These are phyloP conservation scores for Fallopia convolvulus DNA, from an alignment of 148 eudicot genomes.

Conservation along the genomic window DNA sequence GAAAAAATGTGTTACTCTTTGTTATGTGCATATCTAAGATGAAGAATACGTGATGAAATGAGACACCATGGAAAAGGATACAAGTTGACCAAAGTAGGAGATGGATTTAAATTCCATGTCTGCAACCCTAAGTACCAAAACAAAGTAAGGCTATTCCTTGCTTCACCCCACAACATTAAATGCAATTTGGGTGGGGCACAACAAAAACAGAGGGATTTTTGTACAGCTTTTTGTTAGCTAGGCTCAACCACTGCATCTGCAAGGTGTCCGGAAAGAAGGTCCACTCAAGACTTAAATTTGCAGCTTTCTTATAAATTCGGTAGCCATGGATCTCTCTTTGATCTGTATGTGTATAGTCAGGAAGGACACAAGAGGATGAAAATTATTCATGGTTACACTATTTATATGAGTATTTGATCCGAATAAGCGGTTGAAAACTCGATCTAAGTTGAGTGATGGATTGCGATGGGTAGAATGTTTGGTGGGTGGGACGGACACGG, in stretches of 20 bases:
- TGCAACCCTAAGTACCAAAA: not conserved
- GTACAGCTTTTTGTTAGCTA: not conserved
- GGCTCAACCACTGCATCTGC: not conserved
- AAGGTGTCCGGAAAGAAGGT: not conserved
- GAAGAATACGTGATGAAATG: no score
- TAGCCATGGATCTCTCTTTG: not conserved
- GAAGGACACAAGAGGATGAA: no score
- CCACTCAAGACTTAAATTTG: not conserved
- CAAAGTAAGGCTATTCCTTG: not conserved
- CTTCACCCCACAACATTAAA: constrained; percentile 5
- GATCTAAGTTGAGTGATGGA: no score
- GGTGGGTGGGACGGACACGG: no score
- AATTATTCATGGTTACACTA: no score
- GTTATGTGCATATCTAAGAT: no score
- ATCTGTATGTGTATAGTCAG: not conserved
- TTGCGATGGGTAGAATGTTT: no score
- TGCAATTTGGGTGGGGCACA: not conserved
- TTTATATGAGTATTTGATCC: no score
- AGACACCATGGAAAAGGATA: not conserved
- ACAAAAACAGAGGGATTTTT: not conserved
- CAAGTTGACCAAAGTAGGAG: not conserved
- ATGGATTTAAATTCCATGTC: not conserved
- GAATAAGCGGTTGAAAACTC: no score
- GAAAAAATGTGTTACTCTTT: no score
- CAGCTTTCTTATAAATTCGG: constrained; percentile 1